Base-by-base conservation (phyloP, 2,329 filamentous ascomycete genomes). In the Chaetomiaceae sp. region DNA sequence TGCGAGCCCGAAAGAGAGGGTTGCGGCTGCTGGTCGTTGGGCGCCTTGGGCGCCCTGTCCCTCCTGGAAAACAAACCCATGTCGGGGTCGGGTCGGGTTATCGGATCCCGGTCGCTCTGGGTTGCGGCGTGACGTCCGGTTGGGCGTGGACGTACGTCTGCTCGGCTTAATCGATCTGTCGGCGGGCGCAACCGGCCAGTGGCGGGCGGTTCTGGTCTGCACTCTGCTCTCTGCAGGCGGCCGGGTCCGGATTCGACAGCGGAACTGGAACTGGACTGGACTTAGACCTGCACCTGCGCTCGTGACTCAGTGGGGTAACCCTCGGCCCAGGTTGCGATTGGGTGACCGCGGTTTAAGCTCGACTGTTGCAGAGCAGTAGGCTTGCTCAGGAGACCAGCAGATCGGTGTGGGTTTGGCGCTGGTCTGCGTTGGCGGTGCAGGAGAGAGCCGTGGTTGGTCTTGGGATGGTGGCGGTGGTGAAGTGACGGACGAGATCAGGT, bases 61-160 rank as follows among this genome's bases (percentile, higher is more conserved):
- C 72, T 77, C 50, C 75, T 68, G 29, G 75, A 76, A 60, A 79
- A 79, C 53, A 79, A 58, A 57, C 76, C 75, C 76, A 79, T 79
- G 50, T 56, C 64, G 60, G 52, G 40, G 20, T 39, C 18, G 29
- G 45, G 42, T 38, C 22, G 37, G 19, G 26, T 20, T 48, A 29
- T 44, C 37, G 48, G 50, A 47, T 46, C 50, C 39, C 36, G 42
- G 38, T 5, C 14, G n/a, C 15, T 36, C 34, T 14, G 5, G 7
- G 18, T 10, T 10, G 29, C 38, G 45, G 47, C 39, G 29, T 29
- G 46, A 45, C 54, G 53, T 47, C 53, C 33, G 34, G 48, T 39
- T 15, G 34, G 26, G 39, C 11, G n/a, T n/a, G n/a, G n/a, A n/a
- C n/a, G n/a, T n/a, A n/a, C n/a, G n/a, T n/a, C n/a, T n/a, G n/a